Conservation (phyloP, 2,329 filamentous ascomycete genomes). For the Juglanconis juglandina region DNA sequence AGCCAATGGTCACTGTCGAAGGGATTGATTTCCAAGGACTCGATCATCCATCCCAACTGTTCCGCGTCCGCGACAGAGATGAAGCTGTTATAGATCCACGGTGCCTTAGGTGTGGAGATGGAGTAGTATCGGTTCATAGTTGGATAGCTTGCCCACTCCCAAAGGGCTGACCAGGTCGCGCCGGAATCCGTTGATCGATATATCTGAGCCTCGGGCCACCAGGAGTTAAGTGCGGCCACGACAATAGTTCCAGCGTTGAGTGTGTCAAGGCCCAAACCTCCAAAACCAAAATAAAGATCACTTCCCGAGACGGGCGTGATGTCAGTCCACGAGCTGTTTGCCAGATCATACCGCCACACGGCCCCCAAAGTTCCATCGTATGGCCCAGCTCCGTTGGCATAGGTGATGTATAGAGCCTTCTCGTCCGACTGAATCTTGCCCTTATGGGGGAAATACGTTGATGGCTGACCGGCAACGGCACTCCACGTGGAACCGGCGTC, state of each 20-base stretch:
- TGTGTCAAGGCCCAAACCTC: constrained; percentile 51
- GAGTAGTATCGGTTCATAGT: constrained; percentile 44
- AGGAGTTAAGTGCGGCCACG: constrained; percentile 54
- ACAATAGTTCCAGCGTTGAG: constrained; percentile 54
- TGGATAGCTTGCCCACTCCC: constrained; percentile 48
- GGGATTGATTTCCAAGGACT: constrained; percentile 55
- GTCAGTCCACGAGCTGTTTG: constrained; percentile 47
- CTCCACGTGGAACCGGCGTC: constrained; percentile 53
- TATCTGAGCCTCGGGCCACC: constrained; percentile 57
- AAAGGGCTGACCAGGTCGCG: constrained; percentile 50
- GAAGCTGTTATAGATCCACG: constrained; percentile 52
- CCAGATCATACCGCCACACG: constrained; percentile 53
- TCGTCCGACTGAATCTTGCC: constrained; percentile 47
- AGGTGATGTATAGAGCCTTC: constrained; percentile 52
- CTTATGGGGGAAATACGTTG: constrained; percentile 52
- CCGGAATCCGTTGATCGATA: constrained; percentile 55
- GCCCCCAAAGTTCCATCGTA: constrained; percentile 54
- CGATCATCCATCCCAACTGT: constrained; percentile 60
- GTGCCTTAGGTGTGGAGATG: constrained; percentile 44
- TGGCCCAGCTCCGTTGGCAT: constrained; percentile 52
- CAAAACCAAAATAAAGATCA: constrained; percentile 52
- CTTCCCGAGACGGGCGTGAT: constrained; percentile 51
- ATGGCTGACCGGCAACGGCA: constrained; percentile 47
- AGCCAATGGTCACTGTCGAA: constrained; percentile 58
- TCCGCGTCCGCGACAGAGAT: constrained; percentile 42